phyloP scores from a whole-genome alignment of 768 basidiomycete species.

The Naematelia aurantialba region DNA sequence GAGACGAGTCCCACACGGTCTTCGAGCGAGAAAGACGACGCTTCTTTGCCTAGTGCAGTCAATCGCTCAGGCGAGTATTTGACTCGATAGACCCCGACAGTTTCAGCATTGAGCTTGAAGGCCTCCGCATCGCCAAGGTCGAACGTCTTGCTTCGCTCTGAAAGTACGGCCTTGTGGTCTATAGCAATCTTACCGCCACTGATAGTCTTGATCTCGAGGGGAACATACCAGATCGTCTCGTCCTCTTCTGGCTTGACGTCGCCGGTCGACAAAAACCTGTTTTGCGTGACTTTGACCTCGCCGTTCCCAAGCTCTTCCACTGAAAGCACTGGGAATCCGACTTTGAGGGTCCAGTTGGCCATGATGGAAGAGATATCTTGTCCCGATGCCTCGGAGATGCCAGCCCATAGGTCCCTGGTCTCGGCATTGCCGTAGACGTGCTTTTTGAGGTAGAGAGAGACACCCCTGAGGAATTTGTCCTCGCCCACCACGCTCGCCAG shows the following conservation, averaged over 20 bases:
- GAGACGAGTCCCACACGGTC: conserved; percentile 86
- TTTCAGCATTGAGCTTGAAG: conserved; percentile 88
- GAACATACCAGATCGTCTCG: conserved; percentile 79
- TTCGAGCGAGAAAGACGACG: conserved; percentile 73
- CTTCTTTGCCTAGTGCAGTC: conserved; percentile 71
- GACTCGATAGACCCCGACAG: conserved; percentile 81
- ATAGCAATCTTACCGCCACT: conserved; percentile 59
- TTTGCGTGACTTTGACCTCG: conserved; percentile 72
- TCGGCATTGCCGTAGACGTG: conserved; percentile 79
- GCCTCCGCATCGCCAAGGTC: conserved; percentile 62
- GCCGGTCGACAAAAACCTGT: conserved; percentile 86
- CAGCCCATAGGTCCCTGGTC: conserved; percentile 82
- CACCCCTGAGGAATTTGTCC: conserved; percentile 78
- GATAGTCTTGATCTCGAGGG: conserved; percentile 66
- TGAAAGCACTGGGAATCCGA: conserved; percentile 84
- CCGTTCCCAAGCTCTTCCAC: conserved; percentile 72
- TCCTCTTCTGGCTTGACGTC: conserved; percentile 75
- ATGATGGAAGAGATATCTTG: conserved; percentile 73
- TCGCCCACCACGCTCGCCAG: conserved; percentile 81
- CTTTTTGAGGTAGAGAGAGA: conserved; percentile 86
- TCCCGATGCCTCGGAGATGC: conserved; percentile 69
- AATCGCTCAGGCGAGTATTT: conserved; percentile 78
- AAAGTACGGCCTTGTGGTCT: conserved; percentile 64
- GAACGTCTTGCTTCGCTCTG: conserved; percentile 65
- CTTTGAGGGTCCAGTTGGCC: conserved; percentile 86